Evolutionary conservation across 2,329 filamentous ascomycete genomes (phyloP), one percentile per base, ranked within the genome.

Genomic region (Balansia obtecta): DNA sequence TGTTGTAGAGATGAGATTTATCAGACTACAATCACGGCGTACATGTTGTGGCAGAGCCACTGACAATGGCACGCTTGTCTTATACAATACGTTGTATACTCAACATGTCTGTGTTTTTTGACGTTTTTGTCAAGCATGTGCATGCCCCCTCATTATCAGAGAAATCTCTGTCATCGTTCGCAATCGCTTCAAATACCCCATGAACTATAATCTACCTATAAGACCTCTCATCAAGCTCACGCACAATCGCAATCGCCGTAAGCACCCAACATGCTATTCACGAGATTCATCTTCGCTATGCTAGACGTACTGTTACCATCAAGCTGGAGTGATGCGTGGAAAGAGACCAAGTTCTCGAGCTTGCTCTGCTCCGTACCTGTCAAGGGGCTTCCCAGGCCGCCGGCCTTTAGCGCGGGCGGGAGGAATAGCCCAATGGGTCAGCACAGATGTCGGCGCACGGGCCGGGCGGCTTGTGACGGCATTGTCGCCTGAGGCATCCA

Each of bases 241-340:
- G 57, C 50, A 62, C 63, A 2, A 63, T 67, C 65, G 22, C 22
- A n/a, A n/a, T n/a, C n/a, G n/a, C n/a, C n/a, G n/a, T n/a, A 22
- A 7, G 54, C 45, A 6, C 48, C 50, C 16, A 51, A 54, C 30
- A 52, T 54, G 6, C 51, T 30, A 1, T 52, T 50, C 48, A 60
- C 48, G 48, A 65, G 55, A 34, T 63, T 60, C 9, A 61, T 65
- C 7, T 49, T 52, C 7, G 64, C 60, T 9, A 60, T 50, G 20
- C 62, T 62, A 0, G 62, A 33, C 64, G 60, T 9, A 63, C 49
- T 1, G 57, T 50, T 8, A 55, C 53, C 12, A 58, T 62, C 34
- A 65, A 53, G 4, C 54, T 46, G 12, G 57, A 58, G 41, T 61
- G 53, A 15, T 49, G 49, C 42, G 55, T 54, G 2, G 60, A 61